A percentile compares a stretch with the other conserved stretches of the same genome.
Conservation (phyloP, 805 yeast species). For the Pichia heedii region DNA sequence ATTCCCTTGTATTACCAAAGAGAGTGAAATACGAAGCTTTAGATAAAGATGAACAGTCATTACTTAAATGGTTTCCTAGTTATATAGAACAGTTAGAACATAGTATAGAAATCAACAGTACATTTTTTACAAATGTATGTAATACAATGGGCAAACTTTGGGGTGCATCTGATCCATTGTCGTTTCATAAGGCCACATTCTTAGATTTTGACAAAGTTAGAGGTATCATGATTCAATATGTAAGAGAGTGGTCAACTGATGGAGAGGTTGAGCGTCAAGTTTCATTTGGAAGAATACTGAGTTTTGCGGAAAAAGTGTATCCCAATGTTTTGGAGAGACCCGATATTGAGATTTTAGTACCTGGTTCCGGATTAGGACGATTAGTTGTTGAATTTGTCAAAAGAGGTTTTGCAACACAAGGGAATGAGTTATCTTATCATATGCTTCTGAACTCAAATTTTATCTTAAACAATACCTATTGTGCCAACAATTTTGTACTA, state of each 20-base stretch:
- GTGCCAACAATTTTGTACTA: conserved; percentile 32
- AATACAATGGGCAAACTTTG: conserved; percentile 36
- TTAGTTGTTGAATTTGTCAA: conserved; percentile 45
- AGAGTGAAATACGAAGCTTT: conserved; percentile 29
- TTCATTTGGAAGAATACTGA: conserved; percentile 32
- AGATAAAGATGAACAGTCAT: conserved; percentile 30
- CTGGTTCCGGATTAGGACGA: conserved; percentile 61
- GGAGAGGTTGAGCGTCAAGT: conserved; percentile 37
- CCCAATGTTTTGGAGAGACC: conserved; percentile 32
- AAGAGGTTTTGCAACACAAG: conserved; percentile 53
- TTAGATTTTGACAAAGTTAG: conserved; percentile 49
- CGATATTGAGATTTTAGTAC: conserved; percentile 39
- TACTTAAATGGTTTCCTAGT: conserved; percentile 42
- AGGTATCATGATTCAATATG: conserved; percentile 45
- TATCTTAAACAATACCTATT: conserved; percentile 39
- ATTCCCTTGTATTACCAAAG: conserved; percentile 26
- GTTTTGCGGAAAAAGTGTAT: conserved; percentile 26
- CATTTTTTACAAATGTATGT: conserved; percentile 37
- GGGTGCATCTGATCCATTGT: conserved; percentile 34
- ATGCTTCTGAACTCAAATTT: conserved; percentile 51
- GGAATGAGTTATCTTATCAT: conserved; percentile 58
- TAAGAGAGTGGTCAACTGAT: conserved; percentile 55
- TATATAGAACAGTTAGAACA: conserved; percentile 33
- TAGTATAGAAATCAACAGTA: conserved; percentile 37
- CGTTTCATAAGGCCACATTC: conserved; percentile 35